A percentile compares a stretch with the other conserved stretches of the same genome.
Evolutionary conservation across 2,329 filamentous ascomycete species (phyloP).

Genomic region (Aspergillus phoenicis): DNA sequence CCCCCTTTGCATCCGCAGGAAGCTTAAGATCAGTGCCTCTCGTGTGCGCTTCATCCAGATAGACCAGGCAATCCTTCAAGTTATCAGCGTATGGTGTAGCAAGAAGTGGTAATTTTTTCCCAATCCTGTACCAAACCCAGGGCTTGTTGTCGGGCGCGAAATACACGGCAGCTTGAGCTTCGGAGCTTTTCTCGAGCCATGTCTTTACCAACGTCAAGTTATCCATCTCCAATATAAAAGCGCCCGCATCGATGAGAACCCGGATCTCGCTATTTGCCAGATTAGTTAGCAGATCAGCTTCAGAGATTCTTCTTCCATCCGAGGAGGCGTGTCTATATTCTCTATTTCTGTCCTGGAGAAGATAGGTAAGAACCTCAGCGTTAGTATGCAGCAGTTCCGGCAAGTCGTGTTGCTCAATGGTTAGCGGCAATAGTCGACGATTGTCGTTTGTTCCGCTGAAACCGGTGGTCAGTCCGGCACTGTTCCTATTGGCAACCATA

Average conservation of each 20-base stretch:
- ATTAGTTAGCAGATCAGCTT: conserved; percentile 48
- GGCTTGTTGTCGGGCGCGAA: conserved; percentile 54
- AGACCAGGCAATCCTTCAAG: conserved; percentile 58
- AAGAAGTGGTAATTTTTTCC: conserved; percentile 48
- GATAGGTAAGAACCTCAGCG: conserved; percentile 62
- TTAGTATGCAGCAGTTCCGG: conserved; percentile 60
- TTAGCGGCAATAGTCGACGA: conserved; percentile 60
- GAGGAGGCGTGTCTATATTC: conserved; percentile 44
- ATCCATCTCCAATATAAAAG: conserved; percentile 64
- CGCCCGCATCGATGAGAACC: conserved; percentile 66
- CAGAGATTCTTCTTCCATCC: conserved; percentile 45
- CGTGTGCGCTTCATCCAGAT: conserved; percentile 64
- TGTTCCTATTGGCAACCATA: not conserved
- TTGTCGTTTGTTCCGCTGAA: conserved; percentile 75
- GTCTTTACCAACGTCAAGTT: conserved; percentile 53
- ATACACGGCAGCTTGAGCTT: conserved; percentile 56
- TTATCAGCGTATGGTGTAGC: conserved; percentile 59
- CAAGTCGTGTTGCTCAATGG: conserved; percentile 64
- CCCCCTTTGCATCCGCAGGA: conserved; percentile 51
- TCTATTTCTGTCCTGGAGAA: conserved; percentile 57
- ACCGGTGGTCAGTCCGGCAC: conserved; percentile 58
- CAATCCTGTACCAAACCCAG: conserved; percentile 48
- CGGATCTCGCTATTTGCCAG: conserved; percentile 47
- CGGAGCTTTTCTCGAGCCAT: conserved; percentile 55
- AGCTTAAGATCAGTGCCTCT: conserved; percentile 63